Conservation (phyloP, 2,329 filamentous ascomycete genomes). For the Pleurostoma richardsiae region DNA sequence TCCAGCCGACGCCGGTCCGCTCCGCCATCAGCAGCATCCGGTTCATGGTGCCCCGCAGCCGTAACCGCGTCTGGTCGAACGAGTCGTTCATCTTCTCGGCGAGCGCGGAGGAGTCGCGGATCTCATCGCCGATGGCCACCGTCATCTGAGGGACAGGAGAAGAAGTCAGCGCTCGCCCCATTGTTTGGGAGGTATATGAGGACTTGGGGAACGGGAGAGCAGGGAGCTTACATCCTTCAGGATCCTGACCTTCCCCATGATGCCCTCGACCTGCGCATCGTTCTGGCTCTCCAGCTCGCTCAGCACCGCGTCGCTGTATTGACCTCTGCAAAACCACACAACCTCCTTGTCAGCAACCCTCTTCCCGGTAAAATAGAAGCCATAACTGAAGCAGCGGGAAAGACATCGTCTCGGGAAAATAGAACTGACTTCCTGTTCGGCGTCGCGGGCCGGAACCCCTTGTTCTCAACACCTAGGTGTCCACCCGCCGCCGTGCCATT, state of each 20-base stretch:
- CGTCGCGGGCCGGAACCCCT: slow-evolving; percentile 60
- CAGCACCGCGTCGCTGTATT: slow-evolving; percentile 88
- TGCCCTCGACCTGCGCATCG: slow-evolving; percentile 83
- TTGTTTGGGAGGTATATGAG: not conserved
- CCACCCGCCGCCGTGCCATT: slow-evolving; percentile 19
- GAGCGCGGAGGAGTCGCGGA: slow-evolving; percentile 80
- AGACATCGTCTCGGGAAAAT: not conserved
- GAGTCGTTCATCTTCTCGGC: slow-evolving; percentile 94
- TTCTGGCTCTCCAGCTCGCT: slow-evolving; percentile 96
- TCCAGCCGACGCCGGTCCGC: slow-evolving; percentile 92
- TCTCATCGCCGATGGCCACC: slow-evolving; percentile 89
- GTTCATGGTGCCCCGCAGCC: slow-evolving; percentile 90
- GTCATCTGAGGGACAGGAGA: slow-evolving; percentile 60
- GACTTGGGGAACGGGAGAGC: not conserved
- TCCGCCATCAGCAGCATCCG: slow-evolving; percentile 95
- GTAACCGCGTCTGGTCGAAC: slow-evolving; percentile 79
- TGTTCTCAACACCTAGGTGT: slow-evolving; percentile 23
- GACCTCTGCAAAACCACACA: slow-evolving; percentile 52
- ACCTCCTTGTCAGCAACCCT: not conserved
- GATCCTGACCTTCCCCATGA: slow-evolving; percentile 82
- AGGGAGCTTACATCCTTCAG: slow-evolving; percentile 71
- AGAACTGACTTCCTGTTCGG: slow-evolving; percentile 60
- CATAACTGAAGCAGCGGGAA: too few species aligned
- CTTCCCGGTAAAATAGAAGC: not conserved
- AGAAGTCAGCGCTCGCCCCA: not conserved